phyloP scores from a whole-genome alignment of 1,139 yeast species.

The Yamadazyma trypodendri region DNA sequence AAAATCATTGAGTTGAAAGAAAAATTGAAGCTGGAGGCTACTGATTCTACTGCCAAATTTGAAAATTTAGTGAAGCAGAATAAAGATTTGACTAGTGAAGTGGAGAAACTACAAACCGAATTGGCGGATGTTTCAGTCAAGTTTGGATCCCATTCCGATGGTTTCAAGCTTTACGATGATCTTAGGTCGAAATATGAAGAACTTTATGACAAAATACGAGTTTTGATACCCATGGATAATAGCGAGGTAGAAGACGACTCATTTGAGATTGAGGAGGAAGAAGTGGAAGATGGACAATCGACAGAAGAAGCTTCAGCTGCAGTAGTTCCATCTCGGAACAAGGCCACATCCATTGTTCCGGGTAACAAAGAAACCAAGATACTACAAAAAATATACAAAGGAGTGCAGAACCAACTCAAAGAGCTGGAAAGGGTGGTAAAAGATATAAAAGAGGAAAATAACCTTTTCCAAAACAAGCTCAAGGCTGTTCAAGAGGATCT shows the following conservation, averaged over 20 bases:
- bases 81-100: neutral
- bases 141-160: constrained; percentile 7
- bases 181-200: constrained; percentile 11
- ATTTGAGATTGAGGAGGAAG: constrained; percentile 10
- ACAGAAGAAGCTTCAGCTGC: neutral
- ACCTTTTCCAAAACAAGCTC: constrained; percentile 4
- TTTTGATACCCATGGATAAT: constrained; percentile 9
- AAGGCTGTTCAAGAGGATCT: constrained; percentile 4
- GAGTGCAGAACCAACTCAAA: constrained; percentile 8
- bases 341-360: too few species aligned
- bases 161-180: constrained; percentile 14
- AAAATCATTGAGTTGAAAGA: constrained; percentile 2
- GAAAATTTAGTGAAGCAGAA: neutral
- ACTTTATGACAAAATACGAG: constrained; percentile 10
- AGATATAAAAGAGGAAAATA: constrained; percentile 5
- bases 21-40: neutral
- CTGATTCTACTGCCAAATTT: neutral
- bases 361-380: constrained; percentile 10
- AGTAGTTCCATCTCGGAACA: too few species aligned
- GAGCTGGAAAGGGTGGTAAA: constrained; percentile 6
- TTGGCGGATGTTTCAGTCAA: neutral
- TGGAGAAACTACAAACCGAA: neutral
- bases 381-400: constrained; percentile 7
- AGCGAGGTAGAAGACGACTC: constrained; percentile 13
- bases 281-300: constrained; percentile 2